Evolutionary conservation across 805 yeast species (phyloP), one percentile per base, ranked within the genome.

Genomic region (Jamesozyma piceae): DNA sequence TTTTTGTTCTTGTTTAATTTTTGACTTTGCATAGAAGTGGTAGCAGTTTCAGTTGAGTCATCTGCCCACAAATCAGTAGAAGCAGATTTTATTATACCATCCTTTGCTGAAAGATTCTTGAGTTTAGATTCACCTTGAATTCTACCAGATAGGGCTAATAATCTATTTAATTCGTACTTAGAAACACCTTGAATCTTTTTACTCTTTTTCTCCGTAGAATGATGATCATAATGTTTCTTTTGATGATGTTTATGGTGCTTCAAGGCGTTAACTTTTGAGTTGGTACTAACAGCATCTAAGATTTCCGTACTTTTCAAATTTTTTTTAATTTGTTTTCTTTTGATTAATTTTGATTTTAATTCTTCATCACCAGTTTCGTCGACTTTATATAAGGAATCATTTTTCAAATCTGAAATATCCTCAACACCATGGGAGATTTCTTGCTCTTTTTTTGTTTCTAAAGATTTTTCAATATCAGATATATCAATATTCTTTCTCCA

Each of bases 401-500:
- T 53, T 19, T 52, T 44, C 39, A 63, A 35, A 10, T 42, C 38
- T 1, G 51, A 42, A 29, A 63, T 44, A 37, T 57, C 57, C 15
- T 49, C 45, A 2, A 56, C 51, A 55, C 67, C 67, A 44, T 62
- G 62, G 3, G 60, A 57, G 30, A 62, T 55, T 43, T 62, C 63
- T 44, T 78, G 77, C 40, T 86, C 94, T 44, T 87, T 71, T 40
- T 71, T 71, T 35, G 74, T 78, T 51, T 81, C 90, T 32, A 90
- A 66, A 11, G 82, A 82, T 27, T 65, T 62, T 55, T 83, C 87
- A 38, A 92, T 69, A 49, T 87, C 96, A 20, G 77, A 78, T 17
- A 92, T 67, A 61, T 92, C 95, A 45, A 92, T 83, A 63, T 92
- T 86, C 65, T 90, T 92, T 64, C 97, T 80, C 98, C 98, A 92